Evolutionary conservation across 345 rosid genomes (phyloP), one percentile per base, ranked within the genome.

Genomic region (Pelargonium nanum): DNA sequence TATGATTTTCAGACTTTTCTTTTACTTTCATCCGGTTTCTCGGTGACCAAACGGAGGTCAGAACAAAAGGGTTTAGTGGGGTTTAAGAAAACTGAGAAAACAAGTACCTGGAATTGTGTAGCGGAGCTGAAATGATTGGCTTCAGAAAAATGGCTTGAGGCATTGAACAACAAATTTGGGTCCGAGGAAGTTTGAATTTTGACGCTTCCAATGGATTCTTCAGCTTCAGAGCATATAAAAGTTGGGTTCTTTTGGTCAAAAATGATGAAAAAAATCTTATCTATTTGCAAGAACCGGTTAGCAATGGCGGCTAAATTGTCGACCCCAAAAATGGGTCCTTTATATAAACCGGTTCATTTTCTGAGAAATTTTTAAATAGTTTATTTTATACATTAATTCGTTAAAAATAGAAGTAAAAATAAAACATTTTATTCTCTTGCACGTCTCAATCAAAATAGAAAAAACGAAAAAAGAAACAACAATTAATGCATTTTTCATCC

Each of bases 91-190:
- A 34, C 44, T 26, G 24, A 12, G 56, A 63, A 24, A 53, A 60
- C 34, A n/a, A 56, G 55, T 24, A 78, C 82, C 78, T 68, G 66
- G 30, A 59, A 66, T 32, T 23, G 53, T 24, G 56, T 20, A 74
- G 68, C 53, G 78, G 67, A 65, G 68, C 56, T 19, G 76, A 59
- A 60, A 74, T 53, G 56, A 67, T 62, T 16, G 78, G 76, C 64
- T 74, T 74, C 71, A 77, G 78, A 16, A 64, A 63, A 9, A 74
- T 56, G 16, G 71, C 50, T 52, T 69, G 74, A 70, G 76, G 71
- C 80, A 76, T 70, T 57, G 70, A 62, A 17, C 13, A 2, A 7
- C 48, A 3, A 40, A 40, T 40, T n/a, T 40, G 40, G 48, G 48
- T 40, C 48, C 15, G 48, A 40, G 16, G 15, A 40, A 40, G 48